Percentiles rank a stretch among this genome's conserved stretches.
phyloP scores from a whole-genome alignment of 2,329 filamentous ascomycete genomes.

The Pyrenophora seminiperda region DNA sequence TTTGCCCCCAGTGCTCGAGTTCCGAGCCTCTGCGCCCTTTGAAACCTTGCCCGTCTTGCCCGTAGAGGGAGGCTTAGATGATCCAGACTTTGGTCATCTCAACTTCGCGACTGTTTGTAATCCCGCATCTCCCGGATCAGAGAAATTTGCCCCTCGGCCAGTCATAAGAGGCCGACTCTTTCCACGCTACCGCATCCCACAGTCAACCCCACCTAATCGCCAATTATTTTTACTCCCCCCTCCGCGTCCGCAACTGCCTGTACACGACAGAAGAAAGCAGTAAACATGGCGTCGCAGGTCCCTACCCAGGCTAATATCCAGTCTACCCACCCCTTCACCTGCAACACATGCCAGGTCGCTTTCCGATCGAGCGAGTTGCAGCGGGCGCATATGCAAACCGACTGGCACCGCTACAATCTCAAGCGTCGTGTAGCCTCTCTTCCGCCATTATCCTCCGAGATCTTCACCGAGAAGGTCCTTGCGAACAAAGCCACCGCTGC shows the following conservation, averaged over 20 bases:
- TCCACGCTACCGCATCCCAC: slow-evolving; percentile 23
- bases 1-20: slow-evolving; percentile 16
- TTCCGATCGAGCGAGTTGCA: slow-evolving; percentile 94
- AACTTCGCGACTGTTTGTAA: slow-evolving; percentile 2
- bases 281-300: slow-evolving; percentile 43
- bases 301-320: slow-evolving; percentile 44
- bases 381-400: slow-evolving; percentile 93
- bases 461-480: slow-evolving; percentile 94
- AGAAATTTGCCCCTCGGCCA: slow-evolving; percentile 30
- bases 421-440: slow-evolving; percentile 91
- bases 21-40: slow-evolving; percentile 4
- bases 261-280: slow-evolving; percentile 8
- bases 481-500: slow-evolving; percentile 84
- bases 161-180: slow-evolving; percentile 25
- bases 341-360: slow-evolving; percentile 96
- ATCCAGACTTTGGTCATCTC: slow-evolving; percentile 1
- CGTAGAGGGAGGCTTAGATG: slow-evolving; percentile 6
- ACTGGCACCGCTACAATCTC: slow-evolving; percentile 98
- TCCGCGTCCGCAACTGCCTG: slow-evolving; percentile 6
- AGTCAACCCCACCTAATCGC: slow-evolving; percentile 32
- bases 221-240: slow-evolving; percentile 24
- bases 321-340: slow-evolving; percentile 81
- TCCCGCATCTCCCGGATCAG: slow-evolving; percentile 10
- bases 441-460: slow-evolving; percentile 86
- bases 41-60: slow-evolving; percentile 15